Conservation (phyloP, 495 filamentous ascomycete species). For the Lepraria neglecta region DNA sequence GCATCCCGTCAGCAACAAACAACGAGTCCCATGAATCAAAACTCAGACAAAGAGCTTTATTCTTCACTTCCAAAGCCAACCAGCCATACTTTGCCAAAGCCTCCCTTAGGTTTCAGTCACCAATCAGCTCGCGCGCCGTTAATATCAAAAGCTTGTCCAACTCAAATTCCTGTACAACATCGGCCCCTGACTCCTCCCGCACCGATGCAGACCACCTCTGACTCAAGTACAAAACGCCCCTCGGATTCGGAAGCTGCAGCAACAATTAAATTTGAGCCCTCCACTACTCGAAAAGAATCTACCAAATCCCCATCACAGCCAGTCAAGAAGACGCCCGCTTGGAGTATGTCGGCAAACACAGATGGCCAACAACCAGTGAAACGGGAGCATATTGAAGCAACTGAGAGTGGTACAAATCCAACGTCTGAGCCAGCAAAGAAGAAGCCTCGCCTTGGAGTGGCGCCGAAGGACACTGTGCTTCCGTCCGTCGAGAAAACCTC, state of each 20-base stretch:
- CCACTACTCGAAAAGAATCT: neutral
- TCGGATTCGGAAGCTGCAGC: neutral
- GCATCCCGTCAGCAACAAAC: slow-evolving; percentile 3
- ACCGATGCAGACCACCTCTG: neutral
- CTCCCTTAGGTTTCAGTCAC: neutral
- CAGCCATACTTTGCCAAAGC: neutral
- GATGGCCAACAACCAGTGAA: neutral
- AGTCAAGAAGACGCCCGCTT: neutral
- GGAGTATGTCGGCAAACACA: neutral
- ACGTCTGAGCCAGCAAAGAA: slow-evolving; percentile 16
- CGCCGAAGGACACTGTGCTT: slow-evolving; percentile 3
- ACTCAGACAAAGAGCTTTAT: neutral
- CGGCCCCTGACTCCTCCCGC: neutral
- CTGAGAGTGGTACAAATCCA: neutral
- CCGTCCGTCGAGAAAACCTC: slow-evolving; percentile 3
- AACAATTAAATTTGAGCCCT: neutral
- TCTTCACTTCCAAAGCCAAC: neutral
- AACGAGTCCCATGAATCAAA: neutral
- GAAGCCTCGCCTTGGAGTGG: slow-evolving; percentile 14
- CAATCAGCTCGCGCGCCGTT: neutral
- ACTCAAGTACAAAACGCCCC: neutral
- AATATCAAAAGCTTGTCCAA: neutral
- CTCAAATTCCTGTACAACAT: neutral
- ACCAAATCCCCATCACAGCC: neutral
- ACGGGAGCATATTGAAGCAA: neutral